These are phyloP conservation scores for Trichoderma cornu-damae DNA, from an alignment of 2,329 filamentous ascomycete genomes.

Conservation along the genomic window DNA sequence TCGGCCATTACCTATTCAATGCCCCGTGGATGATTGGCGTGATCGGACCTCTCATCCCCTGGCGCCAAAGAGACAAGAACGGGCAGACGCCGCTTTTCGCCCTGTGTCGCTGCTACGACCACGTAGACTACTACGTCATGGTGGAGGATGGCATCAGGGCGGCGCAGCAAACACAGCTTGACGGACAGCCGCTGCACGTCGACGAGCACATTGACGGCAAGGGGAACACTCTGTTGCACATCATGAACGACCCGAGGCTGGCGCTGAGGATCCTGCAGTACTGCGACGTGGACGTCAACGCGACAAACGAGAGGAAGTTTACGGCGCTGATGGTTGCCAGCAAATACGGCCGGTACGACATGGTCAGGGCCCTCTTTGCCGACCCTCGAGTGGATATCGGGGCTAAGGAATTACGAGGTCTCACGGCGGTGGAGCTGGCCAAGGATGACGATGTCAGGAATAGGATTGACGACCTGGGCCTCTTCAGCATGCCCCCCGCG, in stretches of 20 bases:
- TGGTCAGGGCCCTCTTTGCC: constrained; percentile 81
- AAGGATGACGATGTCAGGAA: constrained; percentile 98
- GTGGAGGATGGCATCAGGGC: constrained; percentile 73
- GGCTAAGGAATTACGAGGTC: constrained; percentile 75
- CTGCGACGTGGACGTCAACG: constrained; percentile 94
- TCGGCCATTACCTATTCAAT: constrained; percentile 95
- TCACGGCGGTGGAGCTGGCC: constrained; percentile 92
- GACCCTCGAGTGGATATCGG: constrained; percentile 83
- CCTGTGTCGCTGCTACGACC: constrained; percentile 90
- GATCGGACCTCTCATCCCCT: constrained; percentile 75
- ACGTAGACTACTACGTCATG: constrained; percentile 81
- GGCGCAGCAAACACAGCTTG: constrained; percentile 68
- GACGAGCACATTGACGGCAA: constrained; percentile 91
- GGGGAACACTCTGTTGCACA: constrained; percentile 92
- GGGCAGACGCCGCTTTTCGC: constrained; percentile 97
- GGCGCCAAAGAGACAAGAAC: constrained; percentile 89
- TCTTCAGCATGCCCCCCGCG: constrained; percentile 69
- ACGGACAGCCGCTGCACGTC: constrained; percentile 75
- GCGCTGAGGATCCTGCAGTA: constrained; percentile 69
- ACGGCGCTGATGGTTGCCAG: constrained; percentile 97
- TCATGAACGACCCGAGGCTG: constrained; percentile 79
- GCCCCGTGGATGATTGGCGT: constrained; percentile 72
- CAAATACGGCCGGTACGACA: constrained; percentile 93
- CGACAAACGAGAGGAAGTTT: constrained; percentile 89
- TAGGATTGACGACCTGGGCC: constrained; percentile 85